Base-by-base conservation (phyloP, 208 protist genomes). In the Trypanosoma conorhini region DNA sequence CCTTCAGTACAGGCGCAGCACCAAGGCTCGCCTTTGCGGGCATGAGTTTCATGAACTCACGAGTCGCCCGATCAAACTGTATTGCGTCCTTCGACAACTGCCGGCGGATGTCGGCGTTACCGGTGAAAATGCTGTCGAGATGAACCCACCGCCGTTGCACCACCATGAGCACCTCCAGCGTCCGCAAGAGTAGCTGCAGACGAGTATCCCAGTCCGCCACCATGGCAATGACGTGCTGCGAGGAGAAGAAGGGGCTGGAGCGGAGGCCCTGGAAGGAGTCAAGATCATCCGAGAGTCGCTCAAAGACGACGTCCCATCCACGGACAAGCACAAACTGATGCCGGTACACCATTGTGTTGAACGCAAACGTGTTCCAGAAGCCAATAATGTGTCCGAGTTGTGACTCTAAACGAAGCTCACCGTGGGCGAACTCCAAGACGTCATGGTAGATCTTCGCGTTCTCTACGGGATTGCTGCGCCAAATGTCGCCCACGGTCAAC, bases 111-210 rank as follows among this genome's bases (percentile, higher is more conserved):
- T 99, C 98, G 21, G 79, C 80, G 67, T 89, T 95, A 62, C 94
- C 95, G 21, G 85, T 82, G 72, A 99, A 99, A 67, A 99, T 98
- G 55, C 97, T 97, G 70, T 99, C 98, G 7, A 99, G 87, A 72
- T 99, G 99, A 0, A 99, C 97, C 98, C 98, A 99, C 40, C 93
- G 88, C 61, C 97, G 86, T 82, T 99, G 98, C 44, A 99, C 96
- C 57, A 99, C 96, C 52, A 99, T 69, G 28, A 95, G 79, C 26
- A 94, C 81, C 74, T 99, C 97, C 13, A 99, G 88, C 19, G 99
- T 63, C 65, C 93, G 76, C 40, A 88, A 87, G 15, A 99, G 72
- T 12, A 81, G 73, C 58, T 96, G 98, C 26, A 99, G 86, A 42
- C 95, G 94, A 12, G 93, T 89, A 56, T 99, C 98, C 86, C 95